Base-by-base conservation (phyloP, 306 rosid genomes). In the Quercus berberidifolia region DNA sequence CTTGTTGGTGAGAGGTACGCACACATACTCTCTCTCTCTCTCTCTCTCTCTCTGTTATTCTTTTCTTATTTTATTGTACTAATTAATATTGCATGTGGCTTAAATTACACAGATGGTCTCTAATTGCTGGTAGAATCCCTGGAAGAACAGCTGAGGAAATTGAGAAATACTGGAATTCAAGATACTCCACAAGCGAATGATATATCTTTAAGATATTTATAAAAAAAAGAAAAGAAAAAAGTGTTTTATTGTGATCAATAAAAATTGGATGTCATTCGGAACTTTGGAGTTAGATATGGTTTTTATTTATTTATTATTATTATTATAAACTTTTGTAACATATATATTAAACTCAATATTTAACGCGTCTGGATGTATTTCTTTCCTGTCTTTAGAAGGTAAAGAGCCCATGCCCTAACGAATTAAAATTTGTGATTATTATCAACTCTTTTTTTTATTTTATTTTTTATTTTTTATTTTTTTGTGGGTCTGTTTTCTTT, bases 91-190 rank as follows among this genome's bases (percentile, higher is more conserved):
- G 52, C 72, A 7, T 19, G 51, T 7, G 72, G 72, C 38, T 33
- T 68, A 7, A 68, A 49, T 49, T 49, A 49, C 35, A 19, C 72
- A 68, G 72, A 68, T 68, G 72, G 72, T 33, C 72, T 68, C 2
- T 68, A n/a, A 68, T 68, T 68, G 72, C 72, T n/a, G 72, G 72
- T 25, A 68, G 72, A 68, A 68, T 68, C 72, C 72, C 72, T 33
- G 72, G 72, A 68, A 68, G 72, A 35, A 68, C 52, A 18, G 72
- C 72, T 18, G 72, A 68, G 72, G 72, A 68, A n/a, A 68, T 68
- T 68, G 72, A 68, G 72, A 68, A 68, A 68, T 68, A 68, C 23
- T 68, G 72, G 72, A 33, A 68, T 68, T 68, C 72, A 33, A 68
- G 72, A 35, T 35, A 35, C 72, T 68, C 52, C 72, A 68, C 49